Evolutionary conservation across 2,329 filamentous ascomycete species (phyloP), one percentile per base, ranked within the genome.

Genomic region (Neopestalotiopsis sp.): DNA sequence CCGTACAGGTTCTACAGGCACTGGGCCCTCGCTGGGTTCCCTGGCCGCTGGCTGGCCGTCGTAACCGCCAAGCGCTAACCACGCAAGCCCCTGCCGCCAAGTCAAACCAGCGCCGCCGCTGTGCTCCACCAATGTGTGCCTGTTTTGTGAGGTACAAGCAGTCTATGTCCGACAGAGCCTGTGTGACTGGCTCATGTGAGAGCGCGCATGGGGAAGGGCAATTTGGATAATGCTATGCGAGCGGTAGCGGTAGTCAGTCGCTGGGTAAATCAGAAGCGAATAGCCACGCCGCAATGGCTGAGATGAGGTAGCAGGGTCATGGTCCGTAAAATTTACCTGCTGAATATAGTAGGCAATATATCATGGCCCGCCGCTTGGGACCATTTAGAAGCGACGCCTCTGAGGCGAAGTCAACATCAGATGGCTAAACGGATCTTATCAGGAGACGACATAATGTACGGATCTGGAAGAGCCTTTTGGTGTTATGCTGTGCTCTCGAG

Each of bases 11-110:
- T 20, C 42, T n/a, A 49, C 13, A 14, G 42, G 32, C 12, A 17
- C 56, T 28, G 24, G 38, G 62, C 14, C 5, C 45, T 17, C 45
- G 6, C 56, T 28, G 24, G 38, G 62, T 28, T 13, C 45, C 45
- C 45, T 53, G 45, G 42, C 32, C 10, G n/a, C 17, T 20, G 53
- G 53, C 24, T 59, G 53, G 17, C 20, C 34, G 32, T n/a, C 24
- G 65, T 24, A 34, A 68, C 70, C 34, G 70, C 68, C 68, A 70
- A 71, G 70, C 66, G 40, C 42, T 17, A 67, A 69, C 65, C 69
- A 70, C 68, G 70, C 69, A 63, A 70, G 66, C 64, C 68, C 61
- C 70, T 68, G 69, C 67, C 73, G 74, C 74, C 74, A 76, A 76
- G 74, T 76, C 73, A 76, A 76, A 70, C 68, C 17, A 45, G 61